Conservation (phyloP, 805 yeast genomes). For the Cyberlindnera amylophila region DNA sequence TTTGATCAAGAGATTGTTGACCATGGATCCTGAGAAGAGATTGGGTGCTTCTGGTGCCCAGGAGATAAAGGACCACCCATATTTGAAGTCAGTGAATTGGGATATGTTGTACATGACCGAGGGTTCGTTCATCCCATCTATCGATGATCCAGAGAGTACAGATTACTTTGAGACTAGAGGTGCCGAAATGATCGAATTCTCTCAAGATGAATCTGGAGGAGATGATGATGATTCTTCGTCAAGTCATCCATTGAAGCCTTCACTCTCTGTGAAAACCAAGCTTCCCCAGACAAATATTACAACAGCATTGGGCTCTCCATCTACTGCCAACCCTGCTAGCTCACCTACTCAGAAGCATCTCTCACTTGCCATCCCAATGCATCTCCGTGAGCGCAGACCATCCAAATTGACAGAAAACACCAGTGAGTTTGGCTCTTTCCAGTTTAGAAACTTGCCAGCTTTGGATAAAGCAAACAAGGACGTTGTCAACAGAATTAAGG, state of each 20-base stretch:
- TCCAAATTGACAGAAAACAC: slow-evolving; percentile 61
- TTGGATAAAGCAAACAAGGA: slow-evolving; percentile 93
- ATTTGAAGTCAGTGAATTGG: slow-evolving; percentile 76
- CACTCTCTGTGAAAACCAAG: slow-evolving; percentile 4
- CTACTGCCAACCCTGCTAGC: slow-evolving; percentile 27
- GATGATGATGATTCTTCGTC: slow-evolving; percentile 18
- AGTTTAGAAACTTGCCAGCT: slow-evolving; percentile 83
- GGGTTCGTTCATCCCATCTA: slow-evolving; percentile 79
- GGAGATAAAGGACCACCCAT: slow-evolving; percentile 78
- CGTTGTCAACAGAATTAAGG: slow-evolving; percentile 80
- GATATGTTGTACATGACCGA: slow-evolving; percentile 59
- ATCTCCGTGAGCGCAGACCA: slow-evolving; percentile 66
- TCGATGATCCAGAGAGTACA: slow-evolving; percentile 79
- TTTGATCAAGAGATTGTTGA: slow-evolving; percentile 59
- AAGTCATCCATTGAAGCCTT: background rate
- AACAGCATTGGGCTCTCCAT: slow-evolving; percentile 27
- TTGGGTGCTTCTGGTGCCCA: slow-evolving; percentile 76
- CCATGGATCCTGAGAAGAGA: slow-evolving; percentile 60
- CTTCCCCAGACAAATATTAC: slow-evolving; percentile 10
- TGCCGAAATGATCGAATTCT: slow-evolving; percentile 66
- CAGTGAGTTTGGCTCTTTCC: slow-evolving; percentile 87
- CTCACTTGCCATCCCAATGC: slow-evolving; percentile 50
- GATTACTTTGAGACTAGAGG: slow-evolving; percentile 92
- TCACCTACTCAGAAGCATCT: slow-evolving; percentile 36
- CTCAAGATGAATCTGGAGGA: slow-evolving; percentile 35